Conservation (phyloP, 1,284 basidiomycete genomes). For the Meira nashicola region DNA sequence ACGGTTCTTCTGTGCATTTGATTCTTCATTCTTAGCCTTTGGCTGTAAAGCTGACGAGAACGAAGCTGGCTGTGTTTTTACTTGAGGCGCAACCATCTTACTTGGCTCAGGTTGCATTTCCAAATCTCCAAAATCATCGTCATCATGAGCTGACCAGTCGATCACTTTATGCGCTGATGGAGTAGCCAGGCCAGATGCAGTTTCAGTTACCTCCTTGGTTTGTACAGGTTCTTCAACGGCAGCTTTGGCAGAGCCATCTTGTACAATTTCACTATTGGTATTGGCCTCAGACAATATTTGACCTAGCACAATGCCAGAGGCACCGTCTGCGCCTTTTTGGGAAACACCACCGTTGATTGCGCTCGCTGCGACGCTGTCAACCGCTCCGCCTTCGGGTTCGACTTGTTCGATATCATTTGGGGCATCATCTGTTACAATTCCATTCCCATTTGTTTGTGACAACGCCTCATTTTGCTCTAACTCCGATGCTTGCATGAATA, state of each 20-base stretch:
- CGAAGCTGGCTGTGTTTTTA: not conserved
- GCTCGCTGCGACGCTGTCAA: not conserved
- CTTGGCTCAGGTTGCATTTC: slow-evolving; percentile 4
- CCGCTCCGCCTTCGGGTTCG: slow-evolving; percentile 8
- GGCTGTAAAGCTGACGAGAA: not conserved
- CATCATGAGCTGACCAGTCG: slow-evolving; percentile 8
- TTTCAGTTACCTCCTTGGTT: slow-evolving; percentile 2
- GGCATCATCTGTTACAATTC: not conserved
- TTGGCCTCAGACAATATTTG: not conserved
- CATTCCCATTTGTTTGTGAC: not conserved
- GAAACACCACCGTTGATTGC: slow-evolving; percentile 1
- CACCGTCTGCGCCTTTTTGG: not conserved
- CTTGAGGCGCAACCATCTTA: not conserved
- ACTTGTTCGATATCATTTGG: not conserved
- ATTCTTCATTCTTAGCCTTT: not conserved
- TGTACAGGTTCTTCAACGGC: slow-evolving; percentile 5
- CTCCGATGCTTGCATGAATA: slow-evolving; percentile 6
- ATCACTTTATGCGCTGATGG: not conserved
- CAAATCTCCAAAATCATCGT: slow-evolving; percentile 7
- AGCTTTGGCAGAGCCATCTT: slow-evolving; percentile 8
- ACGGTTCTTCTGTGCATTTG: not conserved
- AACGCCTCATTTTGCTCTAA: not conserved
- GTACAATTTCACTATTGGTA: not conserved
- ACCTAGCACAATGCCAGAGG: not conserved
- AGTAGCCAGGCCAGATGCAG: slow-evolving; percentile 2